Percentiles rank a stretch among this genome's conserved stretches.
phyloP scores from a whole-genome alignment of 768 basidiomycete species.

The Tylopilus felleus region DNA sequence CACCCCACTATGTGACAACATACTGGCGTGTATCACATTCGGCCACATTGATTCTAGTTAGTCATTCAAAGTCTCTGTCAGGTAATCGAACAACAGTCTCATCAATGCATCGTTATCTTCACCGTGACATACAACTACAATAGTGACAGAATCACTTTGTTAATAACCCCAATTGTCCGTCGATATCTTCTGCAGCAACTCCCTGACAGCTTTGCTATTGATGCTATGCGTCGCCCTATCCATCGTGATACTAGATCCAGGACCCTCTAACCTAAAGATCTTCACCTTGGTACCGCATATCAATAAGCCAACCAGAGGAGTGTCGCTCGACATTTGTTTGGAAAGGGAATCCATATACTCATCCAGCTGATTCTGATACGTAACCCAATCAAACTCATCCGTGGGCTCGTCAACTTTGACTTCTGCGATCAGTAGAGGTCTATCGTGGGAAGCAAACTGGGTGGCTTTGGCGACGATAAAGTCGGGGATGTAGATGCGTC shows the following conservation, averaged over 20 bases:
- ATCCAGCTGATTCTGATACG: background rate
- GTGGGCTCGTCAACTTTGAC: background rate
- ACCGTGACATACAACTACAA: too few relatives aligned
- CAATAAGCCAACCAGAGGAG: background rate
- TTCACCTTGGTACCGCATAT: background rate
- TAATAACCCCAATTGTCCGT: background rate
- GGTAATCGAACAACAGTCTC: too few relatives aligned
- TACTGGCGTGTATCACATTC: too few relatives aligned
- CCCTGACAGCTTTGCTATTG: background rate
- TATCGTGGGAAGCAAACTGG: background rate
- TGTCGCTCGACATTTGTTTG: background rate
- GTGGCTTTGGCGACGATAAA: background rate
- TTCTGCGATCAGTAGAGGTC: background rate
- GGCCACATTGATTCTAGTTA: too few relatives aligned
- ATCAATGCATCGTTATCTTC: too few relatives aligned
- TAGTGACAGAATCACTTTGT: too few relatives aligned
- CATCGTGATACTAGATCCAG: background rate
- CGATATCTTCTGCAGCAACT: background rate
- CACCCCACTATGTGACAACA: too few relatives aligned
- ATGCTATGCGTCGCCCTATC: background rate
- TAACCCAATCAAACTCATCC: fast-evolving
- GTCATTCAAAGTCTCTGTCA: too few relatives aligned
- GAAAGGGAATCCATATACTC: background rate
- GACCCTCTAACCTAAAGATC: background rate
- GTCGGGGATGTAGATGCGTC: background rate